Conservation (phyloP, 495 filamentous ascomycete genomes). For the Lepraria neglecta region DNA sequence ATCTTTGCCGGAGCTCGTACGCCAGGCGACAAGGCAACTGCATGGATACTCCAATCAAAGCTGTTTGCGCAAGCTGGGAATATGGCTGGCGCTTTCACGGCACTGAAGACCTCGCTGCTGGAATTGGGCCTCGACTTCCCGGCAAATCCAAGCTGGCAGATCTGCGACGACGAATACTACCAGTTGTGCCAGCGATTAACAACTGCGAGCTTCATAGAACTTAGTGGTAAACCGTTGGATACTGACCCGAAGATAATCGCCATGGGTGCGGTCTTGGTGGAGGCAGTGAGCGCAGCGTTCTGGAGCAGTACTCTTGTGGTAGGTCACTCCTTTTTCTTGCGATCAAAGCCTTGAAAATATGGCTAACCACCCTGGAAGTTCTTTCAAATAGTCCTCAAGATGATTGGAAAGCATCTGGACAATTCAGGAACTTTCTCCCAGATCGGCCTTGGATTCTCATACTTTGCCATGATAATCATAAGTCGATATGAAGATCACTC, state of each 20-base stretch:
- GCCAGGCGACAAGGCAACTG: conserved; percentile 67
- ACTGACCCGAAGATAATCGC: conserved; percentile 53
- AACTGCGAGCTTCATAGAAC: conserved; percentile 48
- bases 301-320: conserved; percentile 58
- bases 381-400: conserved; percentile 66
- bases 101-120: conserved; percentile 59
- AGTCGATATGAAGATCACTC: conserved; percentile 61
- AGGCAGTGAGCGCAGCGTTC: conserved; percentile 73
- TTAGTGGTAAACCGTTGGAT: conserved; percentile 46
- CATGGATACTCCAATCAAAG: conserved; percentile 71
- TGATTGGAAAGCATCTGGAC: conserved; percentile 61
- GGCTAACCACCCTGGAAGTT: conserved; percentile 48
- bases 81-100: conserved; percentile 57
- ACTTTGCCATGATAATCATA: conserved; percentile 66
- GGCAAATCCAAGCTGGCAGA: conserved; percentile 58
- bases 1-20: conserved; percentile 61
- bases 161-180: conserved; percentile 67
- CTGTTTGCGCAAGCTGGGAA: conserved; percentile 69
- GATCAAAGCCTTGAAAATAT: not conserved
- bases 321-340: not conserved
- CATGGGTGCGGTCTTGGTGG: conserved; percentile 66
- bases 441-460: conserved; percentile 66
- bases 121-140: conserved; percentile 62
- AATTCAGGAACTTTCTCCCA: conserved; percentile 61
- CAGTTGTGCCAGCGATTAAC: conserved; percentile 53